Conservation (phyloP, 2,329 filamentous ascomycete species). For the Nigrospora sphaerica region DNA sequence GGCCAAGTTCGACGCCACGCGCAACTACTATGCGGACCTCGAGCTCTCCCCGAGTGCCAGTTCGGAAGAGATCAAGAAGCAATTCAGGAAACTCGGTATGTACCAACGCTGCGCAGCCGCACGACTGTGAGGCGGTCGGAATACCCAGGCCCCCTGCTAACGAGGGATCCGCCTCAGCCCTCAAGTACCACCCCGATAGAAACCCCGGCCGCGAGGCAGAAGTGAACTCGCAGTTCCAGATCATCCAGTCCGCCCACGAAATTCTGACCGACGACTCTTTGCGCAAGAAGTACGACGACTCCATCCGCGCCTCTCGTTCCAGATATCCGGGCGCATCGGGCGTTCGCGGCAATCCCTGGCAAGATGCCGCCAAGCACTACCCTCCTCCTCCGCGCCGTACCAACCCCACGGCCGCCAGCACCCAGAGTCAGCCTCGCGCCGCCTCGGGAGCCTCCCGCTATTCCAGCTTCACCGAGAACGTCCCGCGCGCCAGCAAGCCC, state of each 20-base stretch:
- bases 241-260: slow-evolving; percentile 81
- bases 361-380: slow-evolving; percentile 39
- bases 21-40: slow-evolving; percentile 82
- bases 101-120: background rate
- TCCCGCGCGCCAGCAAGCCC: slow-evolving; percentile 11
- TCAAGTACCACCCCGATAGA: slow-evolving; percentile 83
- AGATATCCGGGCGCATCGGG: slow-evolving; percentile 44
- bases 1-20: slow-evolving; percentile 60
- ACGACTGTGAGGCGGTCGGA: background rate
- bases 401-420: slow-evolving; percentile 13
- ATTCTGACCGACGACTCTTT: slow-evolving; percentile 48
- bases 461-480: slow-evolving; percentile 14
- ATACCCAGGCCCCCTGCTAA: slow-evolving; percentile 13
- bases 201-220: slow-evolving; percentile 78
- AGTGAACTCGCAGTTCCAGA: slow-evolving; percentile 75
- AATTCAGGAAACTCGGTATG: slow-evolving; percentile 76
- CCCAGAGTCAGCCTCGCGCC: slow-evolving; percentile 8
- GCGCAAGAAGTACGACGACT: slow-evolving; percentile 47
- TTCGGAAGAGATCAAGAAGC: slow-evolving; percentile 72
- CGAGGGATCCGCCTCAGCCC: slow-evolving; percentile 39
- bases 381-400: slow-evolving; percentile 41
- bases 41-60: slow-evolving; percentile 63
- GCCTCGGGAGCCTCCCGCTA: slow-evolving; percentile 38
- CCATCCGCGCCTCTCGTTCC: slow-evolving; percentile 25
- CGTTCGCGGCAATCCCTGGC: slow-evolving; percentile 51